Conservation (phyloP, 225 moss, liverwort and hornwort genomes). For the Thuidium tamariscinum region DNA sequence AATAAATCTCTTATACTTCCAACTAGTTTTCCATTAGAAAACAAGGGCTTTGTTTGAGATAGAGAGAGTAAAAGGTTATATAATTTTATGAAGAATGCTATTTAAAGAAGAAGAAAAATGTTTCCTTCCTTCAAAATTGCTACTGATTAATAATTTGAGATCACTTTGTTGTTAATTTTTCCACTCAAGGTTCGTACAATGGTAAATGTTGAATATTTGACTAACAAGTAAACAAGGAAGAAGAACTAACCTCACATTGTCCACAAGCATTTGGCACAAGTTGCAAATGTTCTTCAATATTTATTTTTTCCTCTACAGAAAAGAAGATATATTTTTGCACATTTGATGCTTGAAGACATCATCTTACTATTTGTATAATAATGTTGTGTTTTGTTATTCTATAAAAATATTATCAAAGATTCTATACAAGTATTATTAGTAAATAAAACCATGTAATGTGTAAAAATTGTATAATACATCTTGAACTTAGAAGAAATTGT, state of each 20-base stretch:
- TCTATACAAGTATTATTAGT: too few species aligned
- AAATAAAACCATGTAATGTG: background rate
- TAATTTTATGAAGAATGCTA: background rate
- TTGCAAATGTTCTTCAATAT: too few species aligned
- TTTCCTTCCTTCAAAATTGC: background rate
- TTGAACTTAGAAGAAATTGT: background rate
- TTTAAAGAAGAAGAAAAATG: background rate
- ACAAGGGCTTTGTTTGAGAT: too few species aligned
- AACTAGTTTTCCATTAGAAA: background rate
- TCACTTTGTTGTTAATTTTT: background rate
- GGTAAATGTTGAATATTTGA: background rate
- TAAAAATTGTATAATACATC: background rate
- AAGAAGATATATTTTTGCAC: background rate
- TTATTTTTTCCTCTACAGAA: too few species aligned
- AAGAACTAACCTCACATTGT: accelerated
- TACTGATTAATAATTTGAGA: background rate
- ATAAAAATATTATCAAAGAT: background rate
- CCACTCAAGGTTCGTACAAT: background rate
- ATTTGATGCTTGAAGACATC: background rate
- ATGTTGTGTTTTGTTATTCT: background rate
- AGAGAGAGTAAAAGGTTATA: background rate
- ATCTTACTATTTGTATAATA: background rate
- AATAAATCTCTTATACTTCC: accelerated
- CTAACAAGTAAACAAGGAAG: background rate
- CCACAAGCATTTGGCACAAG: background rate